phyloP scores from a whole-genome alignment of 306 rosid species.

The Lagenaria siceraria region DNA sequence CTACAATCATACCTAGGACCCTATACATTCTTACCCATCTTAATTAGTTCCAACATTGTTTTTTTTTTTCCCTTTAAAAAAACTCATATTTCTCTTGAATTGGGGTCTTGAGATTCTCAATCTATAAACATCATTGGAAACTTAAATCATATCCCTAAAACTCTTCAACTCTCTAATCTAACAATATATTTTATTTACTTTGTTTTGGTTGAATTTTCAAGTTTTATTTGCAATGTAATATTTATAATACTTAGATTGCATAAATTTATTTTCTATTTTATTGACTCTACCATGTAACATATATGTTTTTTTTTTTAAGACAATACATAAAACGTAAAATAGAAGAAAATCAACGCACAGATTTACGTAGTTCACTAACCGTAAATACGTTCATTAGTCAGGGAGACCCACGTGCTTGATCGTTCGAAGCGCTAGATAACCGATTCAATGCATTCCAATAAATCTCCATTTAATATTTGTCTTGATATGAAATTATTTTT shows the following conservation, averaged over 20 bases:
- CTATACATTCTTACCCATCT: not conserved
- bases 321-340: no score
- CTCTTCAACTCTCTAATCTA: not conserved
- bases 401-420: no score
- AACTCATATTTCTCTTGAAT: not conserved
- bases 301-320: no score
- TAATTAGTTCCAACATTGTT: not conserved
- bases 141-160: not conserved
- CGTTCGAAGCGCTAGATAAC: no score
- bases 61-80: not conserved
- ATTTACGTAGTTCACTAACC: no score
- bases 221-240: not conserved
- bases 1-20: constrained; percentile 7
- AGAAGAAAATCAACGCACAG: no score
- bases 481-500: no score
- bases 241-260: no score
- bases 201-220: not conserved
- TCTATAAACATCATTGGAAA: not conserved
- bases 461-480: not conserved
- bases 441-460: no score
- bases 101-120: not conserved
- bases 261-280: no score
- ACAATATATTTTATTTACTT: not conserved
- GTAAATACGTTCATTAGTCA: no score
- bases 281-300: no score